A percentile compares a stretch with the other conserved stretches of the same genome.
Evolutionary conservation across 2,329 filamentous ascomycete species (phyloP).

Genomic region (Orbilia oligospora): DNA sequence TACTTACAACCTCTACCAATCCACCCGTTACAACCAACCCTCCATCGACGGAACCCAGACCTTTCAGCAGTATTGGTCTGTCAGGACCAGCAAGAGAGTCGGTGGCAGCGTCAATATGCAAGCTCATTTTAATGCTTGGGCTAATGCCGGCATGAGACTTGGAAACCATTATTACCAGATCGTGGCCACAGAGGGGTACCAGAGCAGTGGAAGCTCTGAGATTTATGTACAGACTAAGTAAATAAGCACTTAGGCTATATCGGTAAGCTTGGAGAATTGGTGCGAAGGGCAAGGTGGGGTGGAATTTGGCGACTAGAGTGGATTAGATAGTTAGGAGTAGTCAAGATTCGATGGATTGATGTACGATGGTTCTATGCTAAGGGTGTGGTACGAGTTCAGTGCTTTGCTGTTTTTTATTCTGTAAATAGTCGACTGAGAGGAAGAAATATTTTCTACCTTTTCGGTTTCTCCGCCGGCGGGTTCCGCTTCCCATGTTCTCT

Average conservation of each 20-base stretch:
- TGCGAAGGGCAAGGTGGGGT: too few relatives aligned
- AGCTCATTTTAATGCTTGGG: constrained; percentile 73
- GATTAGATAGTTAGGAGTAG: neutral
- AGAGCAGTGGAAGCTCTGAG: constrained; percentile 70
- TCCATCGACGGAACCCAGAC: constrained; percentile 70
- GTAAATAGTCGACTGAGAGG: neutral
- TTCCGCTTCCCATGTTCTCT: neutral
- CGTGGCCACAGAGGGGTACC: constrained; percentile 72
- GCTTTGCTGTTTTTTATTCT: neutral
- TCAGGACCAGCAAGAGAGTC: constrained; percentile 70
- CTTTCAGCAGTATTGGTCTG: constrained; percentile 72
- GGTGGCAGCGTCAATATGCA: constrained; percentile 70
- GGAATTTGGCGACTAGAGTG: too few relatives aligned
- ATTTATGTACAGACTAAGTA: constrained; percentile 59
- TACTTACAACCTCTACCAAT: constrained; percentile 67
- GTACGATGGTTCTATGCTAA: too few relatives aligned
- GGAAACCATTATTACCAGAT: constrained; percentile 71
- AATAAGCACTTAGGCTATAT: neutral
- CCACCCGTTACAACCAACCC: constrained; percentile 68
- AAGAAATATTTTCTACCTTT: neutral
- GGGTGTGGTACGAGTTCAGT: neutral
- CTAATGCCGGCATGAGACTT: constrained; percentile 69
- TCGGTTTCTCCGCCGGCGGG: neutral
- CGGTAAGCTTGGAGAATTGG: too few relatives aligned
- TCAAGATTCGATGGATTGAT: neutral